These are phyloP conservation scores for Collybiopsis luxurians DNA, from an alignment of 768 basidiomycete genomes.

Conservation along the genomic window DNA sequence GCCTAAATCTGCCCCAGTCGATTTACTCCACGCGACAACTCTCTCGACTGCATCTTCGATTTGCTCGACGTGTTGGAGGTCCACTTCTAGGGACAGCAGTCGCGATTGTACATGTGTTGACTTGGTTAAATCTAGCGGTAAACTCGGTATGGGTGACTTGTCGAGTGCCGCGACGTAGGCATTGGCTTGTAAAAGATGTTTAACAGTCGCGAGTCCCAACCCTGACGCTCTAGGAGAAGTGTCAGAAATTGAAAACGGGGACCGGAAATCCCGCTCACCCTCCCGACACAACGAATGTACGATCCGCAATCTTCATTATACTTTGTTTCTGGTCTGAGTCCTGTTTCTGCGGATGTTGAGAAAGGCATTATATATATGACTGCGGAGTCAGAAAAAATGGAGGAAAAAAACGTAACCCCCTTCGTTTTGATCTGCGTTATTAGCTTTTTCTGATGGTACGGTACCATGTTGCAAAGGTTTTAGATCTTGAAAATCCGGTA, in stretches of 20 bases:
- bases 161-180: conserved; percentile 56
- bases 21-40: conserved; percentile 37
- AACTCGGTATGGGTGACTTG: conserved; percentile 27
- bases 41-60: conserved; percentile 36
- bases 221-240: conserved; percentile 45
- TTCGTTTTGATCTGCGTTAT: no score
- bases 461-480: no score
- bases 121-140: background rate
- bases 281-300: conserved; percentile 57
- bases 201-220: conserved; percentile 51
- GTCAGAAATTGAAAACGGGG: background rate
- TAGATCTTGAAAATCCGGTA: no score
- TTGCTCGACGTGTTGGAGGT: conserved; percentile 35
- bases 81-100: conserved; percentile 19
- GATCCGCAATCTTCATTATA: conserved; percentile 45
- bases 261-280: conserved; percentile 34
- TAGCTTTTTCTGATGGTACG: no score
- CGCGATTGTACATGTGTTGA: conserved; percentile 17
- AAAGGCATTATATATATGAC: no score
- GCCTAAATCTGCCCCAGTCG: conserved; percentile 45
- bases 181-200: conserved; percentile 38
- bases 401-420: no score
- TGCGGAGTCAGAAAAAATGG: no score
- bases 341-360: no score
- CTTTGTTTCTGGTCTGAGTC: no score